Conservation (phyloP, 2,329 filamentous ascomycete genomes). For the Botryotinia calthae region DNA sequence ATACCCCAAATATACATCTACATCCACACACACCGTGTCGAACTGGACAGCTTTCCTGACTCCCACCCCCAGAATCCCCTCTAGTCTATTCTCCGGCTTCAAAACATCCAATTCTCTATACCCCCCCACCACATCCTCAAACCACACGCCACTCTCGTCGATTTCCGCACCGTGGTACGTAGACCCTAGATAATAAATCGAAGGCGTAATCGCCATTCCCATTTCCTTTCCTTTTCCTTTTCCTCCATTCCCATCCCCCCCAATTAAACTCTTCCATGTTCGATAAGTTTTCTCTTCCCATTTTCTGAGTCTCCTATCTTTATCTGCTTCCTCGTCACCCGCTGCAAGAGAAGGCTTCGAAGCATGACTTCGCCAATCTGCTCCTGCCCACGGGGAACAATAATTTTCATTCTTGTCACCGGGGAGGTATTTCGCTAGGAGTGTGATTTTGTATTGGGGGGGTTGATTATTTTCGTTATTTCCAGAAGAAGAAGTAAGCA, state of each 20-base stretch:
- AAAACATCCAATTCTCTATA: not conserved
- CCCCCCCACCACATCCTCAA: not conserved
- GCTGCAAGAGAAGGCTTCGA: not conserved
- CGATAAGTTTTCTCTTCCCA: not conserved
- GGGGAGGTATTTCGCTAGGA: not conserved
- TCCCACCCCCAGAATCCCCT: not conserved
- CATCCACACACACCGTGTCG: not conserved
- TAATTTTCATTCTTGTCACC: not conserved
- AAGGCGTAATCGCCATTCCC: not conserved
- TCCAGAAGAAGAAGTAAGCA: not conserved
- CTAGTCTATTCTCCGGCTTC: not conserved
- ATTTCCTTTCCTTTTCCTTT: not conserved
- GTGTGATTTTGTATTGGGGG: not conserved
- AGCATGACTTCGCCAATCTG: slow-evolving; percentile 1
- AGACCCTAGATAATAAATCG: not conserved
- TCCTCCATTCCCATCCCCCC: not conserved
- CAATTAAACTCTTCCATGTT: not conserved
- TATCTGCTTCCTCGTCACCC: not conserved
- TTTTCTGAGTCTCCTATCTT: not conserved
- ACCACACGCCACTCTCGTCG: not conserved
- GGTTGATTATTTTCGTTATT: not conserved
- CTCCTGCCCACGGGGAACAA: slow-evolving; percentile 2
- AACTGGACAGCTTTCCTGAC: not conserved
- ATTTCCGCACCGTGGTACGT: not conserved
- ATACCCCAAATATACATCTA: not conserved